Evolutionary conservation across 768 basidiomycete species (phyloP).

Genomic region (Antrodiella citrinella): DNA sequence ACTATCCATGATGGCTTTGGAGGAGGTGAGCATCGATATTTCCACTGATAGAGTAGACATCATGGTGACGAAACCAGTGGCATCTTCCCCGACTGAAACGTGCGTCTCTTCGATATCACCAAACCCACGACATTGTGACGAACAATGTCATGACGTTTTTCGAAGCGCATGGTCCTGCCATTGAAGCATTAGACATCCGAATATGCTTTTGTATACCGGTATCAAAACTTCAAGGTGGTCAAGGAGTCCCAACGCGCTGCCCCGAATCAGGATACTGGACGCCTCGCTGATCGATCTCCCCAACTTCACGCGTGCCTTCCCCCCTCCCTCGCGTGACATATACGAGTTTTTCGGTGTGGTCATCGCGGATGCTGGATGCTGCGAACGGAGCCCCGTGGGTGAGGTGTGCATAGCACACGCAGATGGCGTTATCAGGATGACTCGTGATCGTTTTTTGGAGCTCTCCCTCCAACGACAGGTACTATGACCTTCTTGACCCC

Average conservation of each 20-base stretch:
- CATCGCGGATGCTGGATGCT: too few species aligned
- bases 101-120: too few species aligned
- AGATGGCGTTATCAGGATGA: too few species aligned
- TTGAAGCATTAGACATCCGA: background rate
- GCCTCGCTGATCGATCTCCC: slow-evolving; percentile 1
- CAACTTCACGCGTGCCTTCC: slow-evolving; percentile 1
- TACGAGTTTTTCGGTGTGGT: too few species aligned
- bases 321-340: too few species aligned
- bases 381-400: too few species aligned
- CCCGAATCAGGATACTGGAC: background rate
- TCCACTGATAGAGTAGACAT: background rate
- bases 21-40: background rate
- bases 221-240: background rate
- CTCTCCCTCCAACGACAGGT: too few species aligned
- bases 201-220: background rate
- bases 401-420: too few species aligned
- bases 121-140: background rate
- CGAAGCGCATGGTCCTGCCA: background rate
- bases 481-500: too few species aligned
- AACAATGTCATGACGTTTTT: background rate
- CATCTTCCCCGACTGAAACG: too few species aligned
- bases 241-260: background rate
- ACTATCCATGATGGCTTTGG: background rate
- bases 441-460: too few species aligned
- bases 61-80: background rate